These are phyloP conservation scores for Citrus trifoliata DNA, from an alignment of 345 rosid species.

Conservation along the genomic window DNA sequence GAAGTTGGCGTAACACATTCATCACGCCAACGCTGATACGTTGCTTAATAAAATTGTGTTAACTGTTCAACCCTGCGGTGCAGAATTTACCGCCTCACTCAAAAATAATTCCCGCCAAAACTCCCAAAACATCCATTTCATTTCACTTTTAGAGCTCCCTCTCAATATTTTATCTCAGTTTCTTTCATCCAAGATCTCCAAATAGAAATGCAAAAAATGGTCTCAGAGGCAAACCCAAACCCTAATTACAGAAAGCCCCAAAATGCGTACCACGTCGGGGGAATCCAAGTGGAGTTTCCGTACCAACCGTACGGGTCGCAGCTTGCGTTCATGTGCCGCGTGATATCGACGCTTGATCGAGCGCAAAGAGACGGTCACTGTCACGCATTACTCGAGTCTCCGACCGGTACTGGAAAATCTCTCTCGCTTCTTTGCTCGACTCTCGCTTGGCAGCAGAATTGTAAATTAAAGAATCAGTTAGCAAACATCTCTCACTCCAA, in stretches of 20 bases:
- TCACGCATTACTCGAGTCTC: conserved; percentile 92
- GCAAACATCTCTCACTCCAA: conserved; percentile 44
- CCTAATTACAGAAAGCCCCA: conserved; percentile 38
- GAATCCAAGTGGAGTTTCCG: conserved; percentile 81
- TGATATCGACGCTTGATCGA: conserved; percentile 88
- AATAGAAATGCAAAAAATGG: no score
- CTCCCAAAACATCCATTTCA: background rate
- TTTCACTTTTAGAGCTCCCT: background rate
- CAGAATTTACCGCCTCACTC: background rate
- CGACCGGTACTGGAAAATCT: conserved; percentile 96
- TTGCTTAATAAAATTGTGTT: background rate
- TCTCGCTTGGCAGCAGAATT: conserved; percentile 87
- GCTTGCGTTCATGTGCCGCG: conserved; percentile 93
- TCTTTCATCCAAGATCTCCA: background rate
- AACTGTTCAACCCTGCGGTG: background rate
- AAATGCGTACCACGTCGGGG: conserved; percentile 57
- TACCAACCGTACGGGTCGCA: conserved; percentile 94
- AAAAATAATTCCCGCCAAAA: conserved; percentile 11
- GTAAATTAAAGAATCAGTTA: conserved; percentile 33
- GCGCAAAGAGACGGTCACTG: conserved; percentile 81
- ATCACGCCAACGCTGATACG: no score
- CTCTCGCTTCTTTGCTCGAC: conserved; percentile 94
- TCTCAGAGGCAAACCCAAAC: conserved; percentile 18
- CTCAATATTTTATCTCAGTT: background rate
- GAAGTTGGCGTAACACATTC: no score